Evolutionary conservation across 225 moss, liverwort and hornwort species (phyloP), one percentile per base, ranked within the genome.

Genomic region (Straminergon stramineum): DNA sequence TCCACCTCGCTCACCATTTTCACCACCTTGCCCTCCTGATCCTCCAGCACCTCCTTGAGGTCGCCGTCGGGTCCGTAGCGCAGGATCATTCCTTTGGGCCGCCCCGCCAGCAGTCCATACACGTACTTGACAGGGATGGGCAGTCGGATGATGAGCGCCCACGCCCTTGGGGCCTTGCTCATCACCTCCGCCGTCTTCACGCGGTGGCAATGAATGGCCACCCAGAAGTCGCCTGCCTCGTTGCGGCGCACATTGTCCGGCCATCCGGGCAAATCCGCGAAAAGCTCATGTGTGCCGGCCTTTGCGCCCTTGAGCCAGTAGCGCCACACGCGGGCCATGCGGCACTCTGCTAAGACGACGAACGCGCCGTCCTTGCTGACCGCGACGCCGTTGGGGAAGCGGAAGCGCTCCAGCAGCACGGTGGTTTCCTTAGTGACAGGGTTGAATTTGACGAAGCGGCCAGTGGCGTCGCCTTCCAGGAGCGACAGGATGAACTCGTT

Each of bases 191-290:
- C 95, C 18, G 92, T 53, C 27, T 76, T 51, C 34, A 84, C 93
- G 31, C 95, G 94, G 88, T 90, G 92, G 84, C 93, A 92, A 56
- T 96, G 96, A 70, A 99, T 85, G 35, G 96, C 96, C 53, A 99
- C 96, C 97, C 99, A 99, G 88, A 97, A 99, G 65, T 99, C 97
- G n/a, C 97, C 99, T 13, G 95, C 94, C 21, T 91, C 87, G 80
- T 96, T 97, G 39, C 96, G 92, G 31, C 96, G 93, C 89, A 99
- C 94, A 61, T 99, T 99, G 88, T 97, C 96, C 18, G 97, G 96
- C 87, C 92, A 95, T 51, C 99, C 97, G 34, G 97, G 94, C 77
- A 99, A 34, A 83, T 94, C 95, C 45, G 91, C 95, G 68, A 96
- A 96, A 45, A 94, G 88, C 88, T 99, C 97, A 51, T 92, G 66